A percentile compares a stretch with the other conserved stretches of the same genome.
Evolutionary conservation across 371 early-diverging fungal genomes (phyloP).

Genomic region (Dichotomocladium elegans): DNA sequence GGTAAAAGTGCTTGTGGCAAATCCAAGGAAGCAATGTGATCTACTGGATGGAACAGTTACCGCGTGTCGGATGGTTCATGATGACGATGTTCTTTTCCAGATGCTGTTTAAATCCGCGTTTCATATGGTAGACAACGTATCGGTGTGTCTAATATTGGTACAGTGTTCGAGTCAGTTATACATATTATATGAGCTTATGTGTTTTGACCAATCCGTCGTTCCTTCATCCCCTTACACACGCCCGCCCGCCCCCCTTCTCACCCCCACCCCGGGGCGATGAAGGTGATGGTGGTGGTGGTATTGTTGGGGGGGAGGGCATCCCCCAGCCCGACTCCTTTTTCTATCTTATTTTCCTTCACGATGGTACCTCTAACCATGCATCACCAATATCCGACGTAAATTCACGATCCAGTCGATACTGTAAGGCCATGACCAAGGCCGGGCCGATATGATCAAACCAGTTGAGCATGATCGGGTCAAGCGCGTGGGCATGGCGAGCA

Average conservation of each 20-base stretch:
- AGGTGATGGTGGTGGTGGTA: too few species aligned
- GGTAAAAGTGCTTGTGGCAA: too few species aligned
- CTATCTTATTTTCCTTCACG: background rate
- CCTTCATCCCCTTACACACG: too few species aligned
- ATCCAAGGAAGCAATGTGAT: too few species aligned
- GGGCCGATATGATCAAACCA: slow-evolving; percentile 32
- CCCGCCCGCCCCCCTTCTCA: too few species aligned
- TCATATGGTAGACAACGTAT: slow-evolving; percentile 34
- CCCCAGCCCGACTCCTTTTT: too few species aligned
- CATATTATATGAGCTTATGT: too few species aligned
- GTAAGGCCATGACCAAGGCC: slow-evolving; percentile 33
- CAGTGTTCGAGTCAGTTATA: too few species aligned
- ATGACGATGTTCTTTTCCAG: background rate
- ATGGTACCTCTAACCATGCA: slow-evolving; percentile 37
- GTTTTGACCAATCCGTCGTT: too few species aligned
- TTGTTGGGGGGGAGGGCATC: too few species aligned
- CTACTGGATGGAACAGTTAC: background rate
- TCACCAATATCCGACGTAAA: slow-evolving; percentile 33
- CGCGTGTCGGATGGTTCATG: background rate
- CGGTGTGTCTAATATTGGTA: slow-evolving; percentile 27
- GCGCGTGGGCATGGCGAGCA: slow-evolving; percentile 31
- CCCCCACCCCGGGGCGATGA: too few species aligned
- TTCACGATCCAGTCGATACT: slow-evolving; percentile 33
- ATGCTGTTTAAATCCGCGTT: background rate
- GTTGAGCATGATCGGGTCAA: slow-evolving; percentile 16